Conservation (phyloP, 768 basidiomycete genomes). For the Suillus tomentosus region DNA sequence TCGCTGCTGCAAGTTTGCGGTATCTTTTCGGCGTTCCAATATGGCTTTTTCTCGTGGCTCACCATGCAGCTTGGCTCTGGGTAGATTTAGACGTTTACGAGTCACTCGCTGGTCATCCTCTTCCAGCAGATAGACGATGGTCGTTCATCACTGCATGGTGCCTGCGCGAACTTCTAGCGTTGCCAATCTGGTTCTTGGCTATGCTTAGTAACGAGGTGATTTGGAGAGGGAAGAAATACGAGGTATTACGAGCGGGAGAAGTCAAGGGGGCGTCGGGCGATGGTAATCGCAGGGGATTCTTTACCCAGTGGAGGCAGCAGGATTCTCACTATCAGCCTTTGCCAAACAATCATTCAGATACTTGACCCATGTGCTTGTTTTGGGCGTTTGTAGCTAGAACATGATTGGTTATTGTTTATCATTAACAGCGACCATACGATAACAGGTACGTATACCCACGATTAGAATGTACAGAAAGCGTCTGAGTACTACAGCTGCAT, state of each 20-base stretch:
- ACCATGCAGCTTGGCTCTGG: conserved; percentile 69
- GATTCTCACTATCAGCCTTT: conserved; percentile 11
- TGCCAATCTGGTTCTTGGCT: conserved; percentile 88
- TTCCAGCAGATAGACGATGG: conserved; percentile 49
- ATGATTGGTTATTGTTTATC: conserved; percentile 9
- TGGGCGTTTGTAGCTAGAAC: not conserved
- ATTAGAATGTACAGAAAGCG: conserved; percentile 40
- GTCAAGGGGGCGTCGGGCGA: conserved; percentile 39
- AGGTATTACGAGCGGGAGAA: conserved; percentile 74
- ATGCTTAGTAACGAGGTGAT: conserved; percentile 79
- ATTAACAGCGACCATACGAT: conserved; percentile 25
- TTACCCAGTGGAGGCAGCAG: conserved; percentile 26
- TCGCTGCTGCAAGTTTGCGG: conserved; percentile 58
- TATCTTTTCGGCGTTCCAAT: conserved; percentile 52
- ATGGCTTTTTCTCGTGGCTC: conserved; percentile 57
- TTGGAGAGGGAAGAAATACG: conserved; percentile 87
- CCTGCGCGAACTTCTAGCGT: conserved; percentile 74
- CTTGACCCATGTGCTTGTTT: conserved; percentile 10
- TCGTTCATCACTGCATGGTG: conserved; percentile 79
- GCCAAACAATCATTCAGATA: conserved; percentile 20
- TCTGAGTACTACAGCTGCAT: conserved; percentile 15
- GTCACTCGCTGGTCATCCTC: conserved; percentile 68
- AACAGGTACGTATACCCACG: conserved; percentile 34
- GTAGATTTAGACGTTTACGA: conserved; percentile 84
- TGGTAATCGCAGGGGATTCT: conserved; percentile 25